phyloP scores from a whole-genome alignment of 441 rosid genomes.

The Populus hybrid region DNA sequence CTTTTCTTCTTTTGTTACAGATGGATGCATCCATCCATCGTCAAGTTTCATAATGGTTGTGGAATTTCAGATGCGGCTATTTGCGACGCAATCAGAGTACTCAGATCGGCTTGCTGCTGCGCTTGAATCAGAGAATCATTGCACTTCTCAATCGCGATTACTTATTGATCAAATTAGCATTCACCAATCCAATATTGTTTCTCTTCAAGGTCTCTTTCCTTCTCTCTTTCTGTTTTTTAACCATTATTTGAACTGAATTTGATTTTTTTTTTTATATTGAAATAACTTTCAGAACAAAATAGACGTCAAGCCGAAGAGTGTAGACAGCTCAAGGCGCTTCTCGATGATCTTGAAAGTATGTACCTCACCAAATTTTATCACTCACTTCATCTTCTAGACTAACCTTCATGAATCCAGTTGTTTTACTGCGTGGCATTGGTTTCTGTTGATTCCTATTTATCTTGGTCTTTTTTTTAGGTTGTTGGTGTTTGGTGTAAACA shows the following conservation, averaged over 20 bases:
- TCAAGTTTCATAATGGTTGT: neutral
- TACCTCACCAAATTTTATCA: neutral
- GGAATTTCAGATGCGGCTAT: slow-evolving; percentile 68
- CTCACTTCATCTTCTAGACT: neutral
- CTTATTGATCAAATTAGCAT: slow-evolving; percentile 84
- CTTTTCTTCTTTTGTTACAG: neutral
- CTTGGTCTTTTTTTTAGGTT: neutral
- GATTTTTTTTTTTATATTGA: neutral
- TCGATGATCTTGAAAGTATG: slow-evolving; percentile 73
- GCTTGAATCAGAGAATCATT: slow-evolving; percentile 77
- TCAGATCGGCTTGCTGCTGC: slow-evolving; percentile 83
- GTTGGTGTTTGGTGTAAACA: neutral
- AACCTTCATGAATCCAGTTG: neutral
- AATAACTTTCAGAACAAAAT: slow-evolving; percentile 49
- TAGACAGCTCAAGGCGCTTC: slow-evolving; percentile 61
- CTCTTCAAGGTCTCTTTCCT: slow-evolving; percentile 59
- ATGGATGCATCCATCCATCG: neutral
- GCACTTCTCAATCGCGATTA: slow-evolving; percentile 67
- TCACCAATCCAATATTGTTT: slow-evolving; percentile 71
- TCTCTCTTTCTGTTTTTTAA: neutral
- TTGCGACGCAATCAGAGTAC: slow-evolving; percentile 74
- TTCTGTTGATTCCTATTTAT: neutral
- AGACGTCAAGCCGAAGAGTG: slow-evolving; percentile 57
- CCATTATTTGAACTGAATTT: neutral
- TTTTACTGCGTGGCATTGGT: neutral